Evolutionary conservation across 2,329 filamentous ascomycete genomes (phyloP), one percentile per base, ranked within the genome.

Genomic region (Ophiocordyceps camponoti-leonardi): DNA sequence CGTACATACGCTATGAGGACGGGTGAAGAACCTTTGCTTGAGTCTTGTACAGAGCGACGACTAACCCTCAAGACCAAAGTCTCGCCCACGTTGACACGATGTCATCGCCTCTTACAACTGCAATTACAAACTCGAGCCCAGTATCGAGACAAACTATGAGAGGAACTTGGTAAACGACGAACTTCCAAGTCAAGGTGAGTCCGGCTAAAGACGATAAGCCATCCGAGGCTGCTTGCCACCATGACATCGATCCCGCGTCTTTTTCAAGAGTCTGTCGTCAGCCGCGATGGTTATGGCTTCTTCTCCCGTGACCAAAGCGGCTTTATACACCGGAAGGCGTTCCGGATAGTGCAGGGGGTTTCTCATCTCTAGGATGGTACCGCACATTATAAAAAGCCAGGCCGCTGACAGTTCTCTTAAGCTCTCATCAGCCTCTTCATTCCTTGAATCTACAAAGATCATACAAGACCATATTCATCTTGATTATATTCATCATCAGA

Each of bases 141-240:
- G 65, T 61, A 69, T 50, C 58, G 54, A 22, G 58, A 59, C 44
- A 57, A 64, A 19, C 53, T 67, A 35, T 50, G 50, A 35, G 64
- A 67, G 45, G 65, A 69, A 50, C 52, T 66, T 3, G 45, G 26
- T 14, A 66, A 69, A 49, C 56, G 53, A 18, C 55, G 53, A 19
- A 46, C 41, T 1, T 65, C 66, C 26, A 50, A 45, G 4, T 60
- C 55, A 5, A 41, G 20, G 14, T 50, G 56, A 44, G 56, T 52
- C 66, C 66, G 1, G 53, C 48, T 30, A 68, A 65, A 46, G 59
- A 64, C 31, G 8, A 44, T 41, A 67, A 63, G 47, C 43, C 62
- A 1, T 41, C 47, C 1, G 53, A 53, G 44, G 64, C 69, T 6
- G 64, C 66, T 22, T 47, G 39, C 12, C 61, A 66, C 26, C 60